A percentile compares a stretch with the other conserved stretches of the same genome.
phyloP scores from a whole-genome alignment of 305 asterid genomes.

The Fraxinus greggii region DNA sequence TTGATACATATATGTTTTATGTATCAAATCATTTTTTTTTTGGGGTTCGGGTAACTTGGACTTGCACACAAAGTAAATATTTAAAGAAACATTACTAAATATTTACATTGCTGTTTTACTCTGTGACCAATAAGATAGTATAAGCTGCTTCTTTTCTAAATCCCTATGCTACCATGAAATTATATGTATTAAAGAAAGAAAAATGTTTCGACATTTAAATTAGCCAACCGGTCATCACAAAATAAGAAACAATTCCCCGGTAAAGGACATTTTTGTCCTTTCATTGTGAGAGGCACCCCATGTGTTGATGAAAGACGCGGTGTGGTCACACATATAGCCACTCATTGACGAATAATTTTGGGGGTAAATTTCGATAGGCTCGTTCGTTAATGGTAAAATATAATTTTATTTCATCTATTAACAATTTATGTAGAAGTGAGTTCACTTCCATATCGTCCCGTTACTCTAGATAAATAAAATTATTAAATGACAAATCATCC shows the following conservation, averaged over 20 bases:
- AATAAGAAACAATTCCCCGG: not conserved
- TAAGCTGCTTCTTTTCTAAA: not conserved
- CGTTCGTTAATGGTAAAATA: not conserved
- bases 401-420: not conserved
- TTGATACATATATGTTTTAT: too few species aligned
- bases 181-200: not conserved
- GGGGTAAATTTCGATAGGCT: not conserved
- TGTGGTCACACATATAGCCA: not conserved
- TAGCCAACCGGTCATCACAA: not conserved
- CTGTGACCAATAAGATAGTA: not conserved
- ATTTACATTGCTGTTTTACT: not conserved
- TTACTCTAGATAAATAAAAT: not conserved
- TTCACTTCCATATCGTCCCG: not conserved
- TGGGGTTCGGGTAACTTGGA: too few species aligned
- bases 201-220: not conserved
- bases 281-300: not conserved
- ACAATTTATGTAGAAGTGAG: not conserved
- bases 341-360: not conserved
- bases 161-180: not conserved
- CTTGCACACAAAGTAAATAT: too few species aligned
- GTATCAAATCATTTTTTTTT: too few species aligned
- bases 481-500: not conserved
- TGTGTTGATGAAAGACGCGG: not conserved
- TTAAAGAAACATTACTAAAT: too few species aligned
- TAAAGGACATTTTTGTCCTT: not conserved